A percentile compares a stretch with the other conserved stretches of the same genome.
These are phyloP conservation scores for Botrytis deweyae DNA, from an alignment of 2,329 filamentous ascomycete species.

Conservation along the genomic window DNA sequence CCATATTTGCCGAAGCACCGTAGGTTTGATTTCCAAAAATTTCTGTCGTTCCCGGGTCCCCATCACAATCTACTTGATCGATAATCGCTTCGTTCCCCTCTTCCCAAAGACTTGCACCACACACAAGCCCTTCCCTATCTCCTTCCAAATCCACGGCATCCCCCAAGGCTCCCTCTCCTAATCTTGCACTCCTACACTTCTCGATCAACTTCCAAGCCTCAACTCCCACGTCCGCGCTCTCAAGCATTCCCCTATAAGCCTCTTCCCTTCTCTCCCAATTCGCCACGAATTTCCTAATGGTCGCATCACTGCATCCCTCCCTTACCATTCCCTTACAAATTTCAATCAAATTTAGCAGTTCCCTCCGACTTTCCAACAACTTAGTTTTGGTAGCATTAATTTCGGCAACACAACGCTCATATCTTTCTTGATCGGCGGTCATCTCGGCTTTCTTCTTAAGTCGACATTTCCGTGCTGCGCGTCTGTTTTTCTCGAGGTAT, in stretches of 20 bases:
- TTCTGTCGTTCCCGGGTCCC: not conserved
- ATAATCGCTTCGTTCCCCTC: not conserved
- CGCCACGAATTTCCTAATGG: not conserved
- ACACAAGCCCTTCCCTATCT: too few relatives aligned
- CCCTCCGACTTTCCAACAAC: not conserved
- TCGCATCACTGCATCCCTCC: not conserved
- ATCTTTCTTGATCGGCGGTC: not conserved
- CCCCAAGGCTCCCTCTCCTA: not conserved
- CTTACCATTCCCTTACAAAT: constrained; percentile 2
- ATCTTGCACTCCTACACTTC: constrained; percentile 8
- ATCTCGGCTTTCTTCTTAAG: constrained; percentile 12
- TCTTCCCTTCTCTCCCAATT: constrained; percentile 12
- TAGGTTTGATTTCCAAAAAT: not conserved
- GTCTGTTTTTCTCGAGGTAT: constrained; percentile 8
- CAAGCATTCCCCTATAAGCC: constrained; percentile 6
- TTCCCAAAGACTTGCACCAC: not conserved
- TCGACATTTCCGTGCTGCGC: constrained; percentile 9
- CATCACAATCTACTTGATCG: not conserved
- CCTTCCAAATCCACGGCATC: not conserved
- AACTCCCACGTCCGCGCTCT: not conserved
- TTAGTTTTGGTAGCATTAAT: not conserved
- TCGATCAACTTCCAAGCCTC: constrained; percentile 1
- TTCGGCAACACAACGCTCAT: not conserved
- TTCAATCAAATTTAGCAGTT: not conserved
- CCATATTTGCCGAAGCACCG: not conserved